Evolutionary conservation across 1,139 yeast species (phyloP), one percentile per base, ranked within the genome.

Genomic region (Hansenula anomala): DNA sequence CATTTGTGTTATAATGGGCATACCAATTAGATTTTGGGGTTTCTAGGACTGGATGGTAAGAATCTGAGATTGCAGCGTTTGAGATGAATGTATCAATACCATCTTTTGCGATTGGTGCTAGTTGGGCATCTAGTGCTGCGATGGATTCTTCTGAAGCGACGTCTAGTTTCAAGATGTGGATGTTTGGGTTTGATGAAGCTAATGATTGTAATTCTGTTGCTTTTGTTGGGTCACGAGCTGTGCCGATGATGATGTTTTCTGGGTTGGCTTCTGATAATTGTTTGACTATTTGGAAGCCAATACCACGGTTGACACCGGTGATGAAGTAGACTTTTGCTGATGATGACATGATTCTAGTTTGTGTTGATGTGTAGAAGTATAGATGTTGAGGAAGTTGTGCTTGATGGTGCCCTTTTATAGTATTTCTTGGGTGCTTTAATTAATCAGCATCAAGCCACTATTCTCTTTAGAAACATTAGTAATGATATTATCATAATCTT

Each of bases 221-320:
- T 13, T 6, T 18, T 11, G 36, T 5, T 9, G 37, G 29, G 15
- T 42, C 37, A 24, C 49, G 37, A 13, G 41, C 32, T 13, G 48
- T 33, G 2, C 40, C 43, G 16, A 45, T 38, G n/a, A 39, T 13
- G 9, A 32, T 31, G n/a, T n/a, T n/a, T n/a, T 18, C 6, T 5
- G 31, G 14, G 8, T 6, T 6, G 6, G 34, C 20, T 9, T 37
- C 8, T 6, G 38, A 11, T 24, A 32, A 31, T 18, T 19, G 22
- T 10, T 35, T 36, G 23, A 36, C 45, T 13, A 42, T 10, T 16
- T 32, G 33, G 19, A 39, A 37, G 5, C 51, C 51, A 28, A 45
- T 40, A 11, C 51, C 51, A 23, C 45, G 34, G 37, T 38, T 47
- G n/a, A 37, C 41, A 30, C 51, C 49, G 3, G 51, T 41, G 28